These are phyloP conservation scores for Podila epicladia DNA, from an alignment of 192 early-diverging fungal genomes.

Conservation along the genomic window DNA sequence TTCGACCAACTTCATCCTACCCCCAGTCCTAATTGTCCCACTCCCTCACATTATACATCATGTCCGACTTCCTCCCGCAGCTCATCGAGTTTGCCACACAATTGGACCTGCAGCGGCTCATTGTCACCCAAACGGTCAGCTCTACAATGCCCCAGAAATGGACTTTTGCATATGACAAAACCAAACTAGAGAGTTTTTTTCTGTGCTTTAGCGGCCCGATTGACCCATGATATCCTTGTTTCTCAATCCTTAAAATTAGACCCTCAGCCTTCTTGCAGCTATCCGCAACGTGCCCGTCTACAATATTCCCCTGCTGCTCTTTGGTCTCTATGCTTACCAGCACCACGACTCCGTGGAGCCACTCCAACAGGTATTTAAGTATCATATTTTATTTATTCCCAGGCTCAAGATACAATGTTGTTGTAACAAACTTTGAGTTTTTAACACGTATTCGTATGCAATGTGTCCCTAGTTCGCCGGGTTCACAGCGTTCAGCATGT, in stretches of 20 bases:
- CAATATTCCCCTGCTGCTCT: slow-evolving; percentile 63
- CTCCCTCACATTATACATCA: not conserved
- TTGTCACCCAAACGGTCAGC: slow-evolving; percentile 38
- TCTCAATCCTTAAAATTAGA: slow-evolving; percentile 29
- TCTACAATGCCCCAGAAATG: not conserved
- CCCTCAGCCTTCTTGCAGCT: slow-evolving; percentile 56
- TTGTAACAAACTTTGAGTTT: not conserved
- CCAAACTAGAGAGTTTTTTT: not conserved
- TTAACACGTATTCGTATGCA: not conserved
- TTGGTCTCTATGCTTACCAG: slow-evolving; percentile 62
- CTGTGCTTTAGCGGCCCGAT: not conserved
- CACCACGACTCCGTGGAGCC: slow-evolving; percentile 61
- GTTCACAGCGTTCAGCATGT: slow-evolving; percentile 55
- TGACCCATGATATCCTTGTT: not conserved
- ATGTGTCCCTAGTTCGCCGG: slow-evolving; percentile 51
- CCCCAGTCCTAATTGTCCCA: not conserved
- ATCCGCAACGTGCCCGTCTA: slow-evolving; percentile 58
- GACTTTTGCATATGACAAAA: no score
- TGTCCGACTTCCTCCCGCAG: slow-evolving; percentile 44
- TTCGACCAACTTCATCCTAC: not conserved
- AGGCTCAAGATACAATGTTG: no score
- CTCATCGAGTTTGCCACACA: slow-evolving; percentile 50
- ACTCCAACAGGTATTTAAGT: slow-evolving; percentile 55
- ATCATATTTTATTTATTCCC: not conserved
- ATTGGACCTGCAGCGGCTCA: slow-evolving; percentile 43